phyloP scores from a whole-genome alignment of 2,329 filamentous ascomycete species.

The Neonectria coccinea region DNA sequence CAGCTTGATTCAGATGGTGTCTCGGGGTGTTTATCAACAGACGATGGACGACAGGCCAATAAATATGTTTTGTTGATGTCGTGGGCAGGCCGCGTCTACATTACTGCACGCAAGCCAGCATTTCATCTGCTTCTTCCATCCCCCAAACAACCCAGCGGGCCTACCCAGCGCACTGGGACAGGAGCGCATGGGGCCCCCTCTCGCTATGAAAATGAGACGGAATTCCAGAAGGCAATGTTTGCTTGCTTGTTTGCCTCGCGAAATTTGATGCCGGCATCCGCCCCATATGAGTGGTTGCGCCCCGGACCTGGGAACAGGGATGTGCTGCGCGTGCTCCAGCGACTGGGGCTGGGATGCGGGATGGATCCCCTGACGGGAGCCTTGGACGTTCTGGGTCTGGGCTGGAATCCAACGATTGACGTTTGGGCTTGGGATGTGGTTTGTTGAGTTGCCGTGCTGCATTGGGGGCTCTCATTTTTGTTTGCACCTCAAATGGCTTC shows the following conservation, averaged over 20 bases:
- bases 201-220: conserved; percentile 9
- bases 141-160: background rate
- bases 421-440: conserved; percentile 6
- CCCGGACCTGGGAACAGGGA: conserved; percentile 5
- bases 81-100: background rate
- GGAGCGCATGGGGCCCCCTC: background rate
- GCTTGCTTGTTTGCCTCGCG: conserved; percentile 24
- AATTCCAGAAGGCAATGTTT: conserved; percentile 29
- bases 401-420: conserved; percentile 8
- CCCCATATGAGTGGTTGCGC: conserved; percentile 13
- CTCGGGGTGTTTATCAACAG: background rate
- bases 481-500: conserved; percentile 9
- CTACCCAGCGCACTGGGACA: conserved; percentile 1
- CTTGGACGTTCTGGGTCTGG: conserved; percentile 9
- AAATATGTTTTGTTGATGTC: background rate
- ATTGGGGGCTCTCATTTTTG: conserved; percentile 13
- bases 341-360: conserved; percentile 10
- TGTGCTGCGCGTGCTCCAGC: conserved; percentile 8
- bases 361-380: conserved; percentile 13
- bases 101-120: conserved; percentile 12
- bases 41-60: background rate
- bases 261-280: conserved; percentile 23
- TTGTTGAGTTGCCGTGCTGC: background rate
- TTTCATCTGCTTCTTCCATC: background rate
- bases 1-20: background rate